Evolutionary conservation across 495 filamentous ascomycete genomes (phyloP).

Genomic region (Penicillium paradoxum): DNA sequence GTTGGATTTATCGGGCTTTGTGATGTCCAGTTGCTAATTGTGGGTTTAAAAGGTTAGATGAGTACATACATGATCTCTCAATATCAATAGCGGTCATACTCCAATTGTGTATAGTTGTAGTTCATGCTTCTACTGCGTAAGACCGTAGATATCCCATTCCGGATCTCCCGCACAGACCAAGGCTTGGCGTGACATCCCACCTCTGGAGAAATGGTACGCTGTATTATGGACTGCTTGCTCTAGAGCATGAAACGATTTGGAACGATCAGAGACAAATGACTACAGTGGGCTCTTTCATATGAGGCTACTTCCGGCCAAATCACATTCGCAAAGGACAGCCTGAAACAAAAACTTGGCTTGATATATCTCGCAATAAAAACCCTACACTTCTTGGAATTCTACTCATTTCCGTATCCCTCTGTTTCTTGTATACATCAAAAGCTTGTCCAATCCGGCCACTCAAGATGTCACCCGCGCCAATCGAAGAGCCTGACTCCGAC

Average conservation of each 20-base stretch:
- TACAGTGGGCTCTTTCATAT: not conserved
- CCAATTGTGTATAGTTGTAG: not conserved
- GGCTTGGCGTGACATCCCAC: slow-evolving; percentile 38
- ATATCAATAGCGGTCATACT: not conserved
- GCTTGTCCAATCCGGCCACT: not conserved
- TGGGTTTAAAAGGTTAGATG: not conserved
- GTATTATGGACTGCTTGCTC: not conserved
- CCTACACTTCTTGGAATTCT: too few species aligned
- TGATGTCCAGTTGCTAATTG: slow-evolving; percentile 15
- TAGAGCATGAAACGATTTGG: not conserved
- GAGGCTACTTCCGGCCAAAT: not conserved
- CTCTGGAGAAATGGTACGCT: slow-evolving; percentile 1
- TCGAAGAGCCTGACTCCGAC: slow-evolving; percentile 9
- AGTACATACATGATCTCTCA: slow-evolving; percentile 2
- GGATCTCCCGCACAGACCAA: slow-evolving; percentile 33
- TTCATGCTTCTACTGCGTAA: not conserved
- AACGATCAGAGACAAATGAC: not conserved
- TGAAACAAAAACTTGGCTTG: not conserved
- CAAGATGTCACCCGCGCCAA: slow-evolving; percentile 5
- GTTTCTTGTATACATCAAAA: too few species aligned
- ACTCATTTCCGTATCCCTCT: too few species aligned
- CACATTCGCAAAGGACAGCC: not conserved
- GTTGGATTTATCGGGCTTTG: not conserved
- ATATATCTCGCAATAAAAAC: too few species aligned
- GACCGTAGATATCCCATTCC: not conserved